Percentiles rank a stretch among this genome's conserved stretches.
These are phyloP conservation scores for Magnaporthiopsis poae DNA, from an alignment of 2,329 filamentous ascomycete species.

Conservation along the genomic window DNA sequence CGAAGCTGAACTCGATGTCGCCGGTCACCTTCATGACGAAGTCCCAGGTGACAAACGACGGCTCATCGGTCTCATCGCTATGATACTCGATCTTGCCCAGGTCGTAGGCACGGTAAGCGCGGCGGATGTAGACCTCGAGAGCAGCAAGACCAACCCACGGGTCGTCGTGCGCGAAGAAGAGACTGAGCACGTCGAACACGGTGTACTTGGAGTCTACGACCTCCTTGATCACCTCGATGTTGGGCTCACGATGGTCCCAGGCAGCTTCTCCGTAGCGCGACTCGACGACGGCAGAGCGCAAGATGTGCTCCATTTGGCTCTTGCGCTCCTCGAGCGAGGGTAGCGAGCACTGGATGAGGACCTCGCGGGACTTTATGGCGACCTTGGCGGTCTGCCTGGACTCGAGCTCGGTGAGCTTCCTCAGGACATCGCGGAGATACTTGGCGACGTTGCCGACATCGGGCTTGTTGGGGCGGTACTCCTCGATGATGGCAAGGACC, in stretches of 20 bases:
- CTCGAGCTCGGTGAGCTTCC: slow-evolving; percentile 82
- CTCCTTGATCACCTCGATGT: slow-evolving; percentile 84
- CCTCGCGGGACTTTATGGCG: slow-evolving; percentile 89
- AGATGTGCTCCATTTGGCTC: slow-evolving; percentile 95
- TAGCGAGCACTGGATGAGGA: slow-evolving; percentile 92
- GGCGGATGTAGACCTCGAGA: slow-evolving; percentile 89
- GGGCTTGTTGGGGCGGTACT: slow-evolving; percentile 91
- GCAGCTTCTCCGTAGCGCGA: slow-evolving; percentile 96
- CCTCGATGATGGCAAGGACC: slow-evolving; percentile 79
- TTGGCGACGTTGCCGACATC: slow-evolving; percentile 80
- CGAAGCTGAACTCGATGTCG: slow-evolving; percentile 64
- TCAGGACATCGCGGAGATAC: slow-evolving; percentile 71
- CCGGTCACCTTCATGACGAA: slow-evolving; percentile 90
- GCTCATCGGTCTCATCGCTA: slow-evolving; percentile 56
- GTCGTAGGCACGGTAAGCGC: slow-evolving; percentile 91
- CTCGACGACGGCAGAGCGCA: slow-evolving; percentile 88
- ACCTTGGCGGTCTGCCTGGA: slow-evolving; percentile 83
- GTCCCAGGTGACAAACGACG: slow-evolving; percentile 85
- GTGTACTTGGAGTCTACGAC: slow-evolving; percentile 98
- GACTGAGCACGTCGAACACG: slow-evolving; percentile 87
- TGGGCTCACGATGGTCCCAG: slow-evolving; percentile 90
- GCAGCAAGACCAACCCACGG: slow-evolving; percentile 89
- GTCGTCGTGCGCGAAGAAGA: slow-evolving; percentile 91
- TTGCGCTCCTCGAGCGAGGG: slow-evolving; percentile 92
- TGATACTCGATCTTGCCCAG: slow-evolving; percentile 84